Percentiles rank a stretch among this genome's conserved stretches.
Conservation (phyloP, 2,329 filamentous ascomycete genomes). For the Ceratocystis lukuohia region DNA sequence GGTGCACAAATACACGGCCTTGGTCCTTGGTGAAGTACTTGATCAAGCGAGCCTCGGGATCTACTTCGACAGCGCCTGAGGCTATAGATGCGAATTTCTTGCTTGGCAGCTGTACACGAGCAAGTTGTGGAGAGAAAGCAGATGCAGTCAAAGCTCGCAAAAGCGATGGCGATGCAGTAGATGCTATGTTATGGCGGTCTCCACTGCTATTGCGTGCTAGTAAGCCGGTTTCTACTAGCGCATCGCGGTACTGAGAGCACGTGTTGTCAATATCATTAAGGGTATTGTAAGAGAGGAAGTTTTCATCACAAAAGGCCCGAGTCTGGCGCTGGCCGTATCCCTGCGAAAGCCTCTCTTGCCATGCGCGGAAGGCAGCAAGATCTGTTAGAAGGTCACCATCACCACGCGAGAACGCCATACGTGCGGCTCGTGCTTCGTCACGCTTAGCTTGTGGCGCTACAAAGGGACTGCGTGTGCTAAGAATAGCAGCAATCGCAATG, state of each 20-base stretch:
- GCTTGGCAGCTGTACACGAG: constrained; percentile 83
- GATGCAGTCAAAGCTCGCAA: constrained; percentile 59
- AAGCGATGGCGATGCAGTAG: constrained; percentile 31
- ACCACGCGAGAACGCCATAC: constrained; percentile 56
- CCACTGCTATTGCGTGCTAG: constrained; percentile 33
- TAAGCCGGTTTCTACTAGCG: constrained; percentile 76
- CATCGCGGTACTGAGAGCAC: constrained; percentile 68
- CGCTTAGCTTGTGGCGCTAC: constrained; percentile 61
- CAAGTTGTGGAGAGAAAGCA: constrained; percentile 72
- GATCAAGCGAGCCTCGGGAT: constrained; percentile 83
- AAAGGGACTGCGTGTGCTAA: constrained; percentile 84
- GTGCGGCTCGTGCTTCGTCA: constrained; percentile 65
- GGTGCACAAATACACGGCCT: constrained; percentile 84
- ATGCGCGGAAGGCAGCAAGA: constrained; percentile 68
- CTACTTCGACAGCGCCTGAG: constrained; percentile 79
- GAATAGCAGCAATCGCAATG: constrained; percentile 76
- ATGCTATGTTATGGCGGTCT: constrained; percentile 23
- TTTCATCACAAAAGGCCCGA: constrained; percentile 66
- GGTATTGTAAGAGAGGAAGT: constrained; percentile 72
- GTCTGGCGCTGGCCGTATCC: constrained; percentile 48
- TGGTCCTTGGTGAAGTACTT: constrained; percentile 83
- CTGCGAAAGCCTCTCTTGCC: constrained; percentile 53
- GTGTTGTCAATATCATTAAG: constrained; percentile 82
- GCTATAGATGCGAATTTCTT: constrained; percentile 86
- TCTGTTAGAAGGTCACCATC: constrained; percentile 87